Evolutionary conservation across 768 basidiomycete species (phyloP).

Genomic region (Phlebiopsis gigantea): DNA sequence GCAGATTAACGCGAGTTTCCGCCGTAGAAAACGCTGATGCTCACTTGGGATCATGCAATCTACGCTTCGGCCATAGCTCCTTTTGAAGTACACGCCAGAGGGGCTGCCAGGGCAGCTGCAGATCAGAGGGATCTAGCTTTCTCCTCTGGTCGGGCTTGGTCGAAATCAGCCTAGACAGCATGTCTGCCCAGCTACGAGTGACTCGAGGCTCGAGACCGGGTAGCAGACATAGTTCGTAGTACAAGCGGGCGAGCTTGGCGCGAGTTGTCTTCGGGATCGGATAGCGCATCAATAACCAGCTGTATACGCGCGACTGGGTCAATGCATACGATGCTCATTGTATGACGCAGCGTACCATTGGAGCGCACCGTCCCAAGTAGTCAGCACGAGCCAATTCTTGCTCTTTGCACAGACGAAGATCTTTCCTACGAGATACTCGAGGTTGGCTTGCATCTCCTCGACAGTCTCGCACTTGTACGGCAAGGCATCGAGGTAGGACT

Average conservation of each 20-base stretch:
- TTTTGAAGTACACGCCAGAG: slow-evolving; percentile 72
- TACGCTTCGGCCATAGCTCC: slow-evolving; percentile 69
- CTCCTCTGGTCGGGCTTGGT: slow-evolving; percentile 60
- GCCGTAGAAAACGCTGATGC: slow-evolving; percentile 18
- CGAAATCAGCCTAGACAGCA: slow-evolving; percentile 65
- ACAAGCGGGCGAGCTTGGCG: slow-evolving; percentile 66
- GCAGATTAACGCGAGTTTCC: slow-evolving; percentile 1
- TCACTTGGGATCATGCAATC: slow-evolving; percentile 55
- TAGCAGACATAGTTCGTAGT: slow-evolving; percentile 73
- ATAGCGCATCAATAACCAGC: slow-evolving; percentile 81
- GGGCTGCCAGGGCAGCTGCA: slow-evolving; percentile 68
- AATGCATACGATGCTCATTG: neutral
- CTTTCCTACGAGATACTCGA: slow-evolving; percentile 65
- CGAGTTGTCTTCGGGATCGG: slow-evolving; percentile 66
- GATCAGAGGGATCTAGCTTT: slow-evolving; percentile 61
- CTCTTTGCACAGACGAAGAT: slow-evolving; percentile 67
- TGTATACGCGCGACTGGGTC: slow-evolving; percentile 21
- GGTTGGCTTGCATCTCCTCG: slow-evolving; percentile 64
- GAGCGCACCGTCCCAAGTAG: slow-evolving; percentile 75
- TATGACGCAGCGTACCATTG: slow-evolving; percentile 51
- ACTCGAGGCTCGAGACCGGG: slow-evolving; percentile 73
- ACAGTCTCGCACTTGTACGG: slow-evolving; percentile 71
- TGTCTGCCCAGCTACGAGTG: slow-evolving; percentile 72
- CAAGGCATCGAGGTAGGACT: slow-evolving; percentile 59
- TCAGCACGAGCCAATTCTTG: slow-evolving; percentile 69